These are phyloP conservation scores for Tetrahymena elliotti DNA, from an alignment of 73 alveolate species.

Conservation along the genomic window DNA sequence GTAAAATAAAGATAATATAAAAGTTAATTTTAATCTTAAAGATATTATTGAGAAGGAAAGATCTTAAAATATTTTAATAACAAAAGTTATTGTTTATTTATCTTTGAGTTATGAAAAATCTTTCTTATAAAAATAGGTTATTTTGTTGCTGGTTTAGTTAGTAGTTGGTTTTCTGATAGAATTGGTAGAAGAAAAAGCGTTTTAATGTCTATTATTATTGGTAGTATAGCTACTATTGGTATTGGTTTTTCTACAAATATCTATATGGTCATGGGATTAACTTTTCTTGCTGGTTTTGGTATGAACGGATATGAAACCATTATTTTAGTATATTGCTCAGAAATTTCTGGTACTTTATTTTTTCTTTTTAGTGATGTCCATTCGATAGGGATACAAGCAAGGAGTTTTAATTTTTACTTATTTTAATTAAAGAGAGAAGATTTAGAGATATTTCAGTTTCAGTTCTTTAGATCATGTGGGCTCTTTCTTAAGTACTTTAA, in stretches of 20 bases:
- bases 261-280: background rate
- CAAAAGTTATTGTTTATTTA: no score
- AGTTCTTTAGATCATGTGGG: slow-evolving; percentile 19
- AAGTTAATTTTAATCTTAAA: background rate
- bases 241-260: background rate
- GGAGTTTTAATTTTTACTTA: no score
- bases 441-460: slow-evolving; percentile 26
- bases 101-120: background rate
- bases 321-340: slow-evolving; percentile 15
- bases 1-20: background rate
- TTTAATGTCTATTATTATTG: slow-evolving; percentile 9
- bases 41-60: background rate
- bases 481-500: slow-evolving; percentile 12
- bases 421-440: background rate
- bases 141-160: background rate
- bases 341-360: slow-evolving; percentile 1
- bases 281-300: slow-evolving; percentile 37
- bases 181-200: slow-evolving; percentile 30
- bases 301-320: slow-evolving; percentile 37
- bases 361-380: background rate
- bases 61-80: background rate
- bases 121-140: background rate
- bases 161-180: background rate
- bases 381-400: background rate
- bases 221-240: slow-evolving; percentile 1